Conservation (phyloP, 2,329 filamentous ascomycete genomes). For the Malbranchea zuffiana region DNA sequence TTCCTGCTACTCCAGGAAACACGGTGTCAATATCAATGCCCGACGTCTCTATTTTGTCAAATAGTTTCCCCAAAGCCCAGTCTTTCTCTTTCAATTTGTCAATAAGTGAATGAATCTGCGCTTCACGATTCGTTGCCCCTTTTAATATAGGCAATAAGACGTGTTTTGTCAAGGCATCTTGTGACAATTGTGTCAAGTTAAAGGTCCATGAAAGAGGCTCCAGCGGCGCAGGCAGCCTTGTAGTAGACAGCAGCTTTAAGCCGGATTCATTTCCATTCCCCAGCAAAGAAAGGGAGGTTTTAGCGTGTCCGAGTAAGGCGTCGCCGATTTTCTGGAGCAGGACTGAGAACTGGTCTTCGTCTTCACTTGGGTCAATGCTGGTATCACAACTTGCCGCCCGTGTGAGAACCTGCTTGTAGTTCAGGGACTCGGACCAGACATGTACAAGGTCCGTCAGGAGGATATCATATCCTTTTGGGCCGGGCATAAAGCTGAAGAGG, state of each 20-base stretch:
- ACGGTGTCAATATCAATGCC: slow-evolving; percentile 46
- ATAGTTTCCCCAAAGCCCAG: slow-evolving; percentile 45
- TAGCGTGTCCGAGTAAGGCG: slow-evolving; percentile 31
- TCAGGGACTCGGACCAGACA: slow-evolving; percentile 46
- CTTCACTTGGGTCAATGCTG: slow-evolving; percentile 51
- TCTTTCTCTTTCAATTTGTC: slow-evolving; percentile 47
- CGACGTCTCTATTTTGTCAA: slow-evolving; percentile 48
- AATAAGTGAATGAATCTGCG: slow-evolving; percentile 40
- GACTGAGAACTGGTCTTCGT: slow-evolving; percentile 44
- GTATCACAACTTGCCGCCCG: slow-evolving; percentile 41
- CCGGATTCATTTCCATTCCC: slow-evolving; percentile 22
- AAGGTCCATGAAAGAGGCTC: slow-evolving; percentile 44
- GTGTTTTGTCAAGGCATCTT: slow-evolving; percentile 36
- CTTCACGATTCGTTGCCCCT: slow-evolving; percentile 38
- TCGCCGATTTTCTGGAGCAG: slow-evolving; percentile 46
- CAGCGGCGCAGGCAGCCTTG: slow-evolving; percentile 44
- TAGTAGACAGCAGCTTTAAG: slow-evolving; percentile 38
- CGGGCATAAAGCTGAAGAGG: slow-evolving; percentile 29
- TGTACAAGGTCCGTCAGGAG: slow-evolving; percentile 48
- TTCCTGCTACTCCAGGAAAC: slow-evolving; percentile 44
- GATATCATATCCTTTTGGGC: slow-evolving; percentile 38
- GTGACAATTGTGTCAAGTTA: slow-evolving; percentile 32
- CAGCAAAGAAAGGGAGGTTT: slow-evolving; percentile 25
- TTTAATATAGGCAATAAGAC: slow-evolving; percentile 45
- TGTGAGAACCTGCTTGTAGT: slow-evolving; percentile 36